Base-by-base conservation (phyloP, 208 protist genomes). In the Leishmania aethiopica region DNA sequence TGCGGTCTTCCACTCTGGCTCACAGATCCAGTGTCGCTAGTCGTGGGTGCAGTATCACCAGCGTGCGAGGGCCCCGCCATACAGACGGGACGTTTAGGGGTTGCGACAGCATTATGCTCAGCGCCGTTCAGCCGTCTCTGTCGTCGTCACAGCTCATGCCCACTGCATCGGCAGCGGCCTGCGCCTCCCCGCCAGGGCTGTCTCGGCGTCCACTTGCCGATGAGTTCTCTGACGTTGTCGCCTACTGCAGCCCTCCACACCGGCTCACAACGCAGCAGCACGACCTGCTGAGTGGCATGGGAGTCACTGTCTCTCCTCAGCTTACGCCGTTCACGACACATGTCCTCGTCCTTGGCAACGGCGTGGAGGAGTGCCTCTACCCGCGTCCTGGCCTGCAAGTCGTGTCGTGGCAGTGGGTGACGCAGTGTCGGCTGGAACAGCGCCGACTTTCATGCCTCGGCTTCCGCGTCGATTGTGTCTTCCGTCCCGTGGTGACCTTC, bases 331-430 rank as follows among this genome's bases (percentile, higher is more conserved):
- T 69, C 72, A 93, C 88, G 13, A 95, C 92, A 6, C 92, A 95
- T 81, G 83, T 95, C 7, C 78, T 91, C 35, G 75, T 91, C 1
- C 77, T 85, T n/a, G 74, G 75, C 10, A 72, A 78, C 3, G 37
- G 15, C 8, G 78, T 79, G 25, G 81, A 83, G 69, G 80, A 79
- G 76, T 85, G 74, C n/a, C 76, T 91, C 66, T 93, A 89, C 74
- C 92, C 88, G 28, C 86, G 88, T 8, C 88, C 90, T n/a, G 88
- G 84, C 13, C 76, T 95, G 53, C 87, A 93, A 83, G 85, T 93
- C 66, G 88, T 95, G 28, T 91, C 86, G 47, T 84, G 86, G 84
- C 59, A 81, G n/a, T 95, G 92, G 90, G 69, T 95, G 40, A 40
- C 75, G 51, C 69, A 89, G 62, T 93, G 86, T 60, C 77, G 79